Evolutionary conservation across 139 green algal genomes (phyloP).

Genomic region (Limnomonas spitsbergensis): DNA sequence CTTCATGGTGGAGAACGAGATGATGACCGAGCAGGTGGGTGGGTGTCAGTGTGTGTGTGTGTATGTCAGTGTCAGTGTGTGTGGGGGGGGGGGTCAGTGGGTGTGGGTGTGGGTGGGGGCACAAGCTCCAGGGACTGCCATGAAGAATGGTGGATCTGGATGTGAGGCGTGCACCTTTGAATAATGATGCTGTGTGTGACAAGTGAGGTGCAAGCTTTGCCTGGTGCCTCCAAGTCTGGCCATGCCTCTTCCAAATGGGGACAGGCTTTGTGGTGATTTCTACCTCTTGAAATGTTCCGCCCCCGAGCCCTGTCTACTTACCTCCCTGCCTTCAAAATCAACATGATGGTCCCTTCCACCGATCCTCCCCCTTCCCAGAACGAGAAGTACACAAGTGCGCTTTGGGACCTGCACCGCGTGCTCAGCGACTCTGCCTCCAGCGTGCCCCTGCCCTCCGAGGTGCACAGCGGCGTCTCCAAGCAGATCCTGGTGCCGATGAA

Average conservation of each 20-base stretch:
- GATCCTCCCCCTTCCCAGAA: background rate
- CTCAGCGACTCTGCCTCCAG: background rate
- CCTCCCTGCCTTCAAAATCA: too few relatives aligned
- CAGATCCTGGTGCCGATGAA: background rate
- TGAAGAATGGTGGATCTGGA: too few relatives aligned
- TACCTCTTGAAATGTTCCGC: too few relatives aligned
- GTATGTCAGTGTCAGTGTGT: too few relatives aligned
- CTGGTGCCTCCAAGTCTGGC: too few relatives aligned
- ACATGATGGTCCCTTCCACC: too few relatives aligned
- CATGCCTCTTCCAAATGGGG: too few relatives aligned
- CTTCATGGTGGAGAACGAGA: slow-evolving; percentile 3
- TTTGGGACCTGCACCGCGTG: background rate
- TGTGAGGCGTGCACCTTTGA: too few relatives aligned
- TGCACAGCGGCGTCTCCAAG: background rate
- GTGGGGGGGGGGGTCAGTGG: too few relatives aligned
- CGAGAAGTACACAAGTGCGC: background rate
- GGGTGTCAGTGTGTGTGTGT: background rate
- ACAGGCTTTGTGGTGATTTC: background rate
- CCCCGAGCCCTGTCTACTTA: too few relatives aligned
- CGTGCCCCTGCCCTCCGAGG: background rate
- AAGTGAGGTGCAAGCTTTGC: background rate
- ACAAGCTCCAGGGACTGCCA: too few relatives aligned
- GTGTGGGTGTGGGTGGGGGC: too few relatives aligned
- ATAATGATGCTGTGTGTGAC: background rate
- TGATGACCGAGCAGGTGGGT: slow-evolving; percentile 7